Base-by-base conservation (phyloP, 352 stramenopile genomes). In the Phytophthora megakarya region DNA sequence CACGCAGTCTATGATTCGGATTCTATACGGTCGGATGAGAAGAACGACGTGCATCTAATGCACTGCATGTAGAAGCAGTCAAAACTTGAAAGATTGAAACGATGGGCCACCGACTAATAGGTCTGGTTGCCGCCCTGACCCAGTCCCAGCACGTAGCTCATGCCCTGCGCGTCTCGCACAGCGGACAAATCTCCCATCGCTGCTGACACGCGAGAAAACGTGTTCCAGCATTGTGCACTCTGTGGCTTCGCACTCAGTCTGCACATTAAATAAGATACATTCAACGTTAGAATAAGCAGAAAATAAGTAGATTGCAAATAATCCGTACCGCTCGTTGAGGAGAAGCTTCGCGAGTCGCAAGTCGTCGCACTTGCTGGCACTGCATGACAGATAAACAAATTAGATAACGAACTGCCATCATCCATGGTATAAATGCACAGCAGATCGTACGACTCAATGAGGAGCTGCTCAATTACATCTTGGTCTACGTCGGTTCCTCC, bases 111-210 rank as follows among this genome's bases (percentile, higher is more conserved):
- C 5, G 18, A 61, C 61, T 88, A 90, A 61, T 90, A 85, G 40
- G 84, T 91, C 57, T 87, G 61, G 63, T 92, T 88, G 60, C 85
- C 85, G 37, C 84, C 81, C 65, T 91, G 85, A 8, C 85, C 85
- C 32, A 93, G 70, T 3, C 87, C 87, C 42, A 96, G 75, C 42
- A 94, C 87, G 72, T 94, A 96, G 71, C 87, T 94, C 85, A 96
- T 96, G 61, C 76, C 86, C 68, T 93, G 82, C n/a, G 87, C 87
- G 33, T 93, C 85, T 26, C 84, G 82, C 45, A 94, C 78, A n/a
- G 77, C 86, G 18, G 80, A 86, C 21, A 76, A 56, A 45, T 96
- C 87, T 32, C 86, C 81, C 45, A 87, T 76, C 10, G 78, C 82
- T 57, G 78, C 83, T 9, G 78, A 89, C 25, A 96, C 72, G 35